Evolutionary conservation across 2,329 filamentous ascomycete genomes (phyloP), one percentile per base, ranked within the genome.

Genomic region (Sporothrix brasiliensis): DNA sequence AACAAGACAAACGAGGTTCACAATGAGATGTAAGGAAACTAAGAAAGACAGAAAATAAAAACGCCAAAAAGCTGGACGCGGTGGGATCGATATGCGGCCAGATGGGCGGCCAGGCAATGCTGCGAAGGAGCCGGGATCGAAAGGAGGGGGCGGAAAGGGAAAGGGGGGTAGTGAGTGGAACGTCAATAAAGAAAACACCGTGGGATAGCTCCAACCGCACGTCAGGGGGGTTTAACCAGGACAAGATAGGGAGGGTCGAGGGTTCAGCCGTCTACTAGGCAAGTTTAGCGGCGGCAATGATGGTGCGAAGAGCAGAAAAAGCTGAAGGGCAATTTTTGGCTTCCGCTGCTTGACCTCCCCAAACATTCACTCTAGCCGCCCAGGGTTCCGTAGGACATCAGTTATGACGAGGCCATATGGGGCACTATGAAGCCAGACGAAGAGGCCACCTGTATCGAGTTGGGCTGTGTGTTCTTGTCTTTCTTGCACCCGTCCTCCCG

Each of bases 81-180:
- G 27, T 67, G 67, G 39, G 69, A 71, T 73, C 70, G 69, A 70
- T 72, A 73, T 73, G 71, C 72, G 71, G 70, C 70, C 69, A 63
- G 50, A 54, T 68, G 50, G 70, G 72, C 60, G 72, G 70, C 72
- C 68, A 68, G 54, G 60, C 60, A 67, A 66, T 68, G 61, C 39
- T 65, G 44, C 56, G 58, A 56, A 69, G 70, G 50, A 65, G 47
- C 61, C 67, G 54, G 68, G 68, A 50, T 30, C 60, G 58, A 54
- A 69, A 53, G 68, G 56, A 71, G 70, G 70, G 68, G 61, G 63
- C 44, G 44, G 47, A 24, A 50, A 50, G 34, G 56, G 66, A 66
- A 34, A 53, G 49, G 56, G 67, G 60, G 58, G 67, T 52, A 68
- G 65, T 47, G 61, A 69, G 66, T 56, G 67, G 56, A 56, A 53